These are phyloP conservation scores for Hericium rajendrae DNA, from an alignment of 768 basidiomycete species.

Conservation along the genomic window DNA sequence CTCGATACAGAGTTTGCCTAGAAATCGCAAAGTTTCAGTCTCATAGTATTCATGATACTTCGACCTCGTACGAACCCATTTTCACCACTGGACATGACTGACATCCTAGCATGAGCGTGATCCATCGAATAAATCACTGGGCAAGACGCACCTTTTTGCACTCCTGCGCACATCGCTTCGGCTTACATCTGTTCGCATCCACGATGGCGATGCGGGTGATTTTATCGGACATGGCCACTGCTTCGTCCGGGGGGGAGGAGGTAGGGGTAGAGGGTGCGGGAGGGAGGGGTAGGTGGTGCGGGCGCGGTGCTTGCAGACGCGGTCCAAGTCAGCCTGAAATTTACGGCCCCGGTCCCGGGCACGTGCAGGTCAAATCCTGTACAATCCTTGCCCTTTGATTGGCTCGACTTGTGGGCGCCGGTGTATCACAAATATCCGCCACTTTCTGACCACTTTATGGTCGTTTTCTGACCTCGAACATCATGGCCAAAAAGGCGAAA, in stretches of 20 bases:
- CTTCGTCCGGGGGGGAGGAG: neutral
- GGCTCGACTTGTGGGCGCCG: neutral
- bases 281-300: neutral
- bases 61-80: constrained; percentile 57
- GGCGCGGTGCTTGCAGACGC: neutral
- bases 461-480: neutral
- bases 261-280: neutral
- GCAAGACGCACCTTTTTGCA: constrained; percentile 75
- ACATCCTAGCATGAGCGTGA: constrained; percentile 5
- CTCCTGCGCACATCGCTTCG: constrained; percentile 94
- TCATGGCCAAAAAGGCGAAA: constrained; percentile 25
- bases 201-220: constrained; percentile 98
- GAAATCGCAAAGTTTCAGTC: neutral
- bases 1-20: constrained; percentile 97
- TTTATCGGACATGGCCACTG: constrained; percentile 68
- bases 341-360: neutral
- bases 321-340: neutral
- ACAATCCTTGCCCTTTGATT: constrained; percentile 6
- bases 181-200: constrained; percentile 87
- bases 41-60: no score
- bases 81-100: constrained; percentile 94
- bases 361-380: neutral
- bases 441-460: no score
- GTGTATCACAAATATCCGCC: no score
- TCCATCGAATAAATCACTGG: constrained; percentile 3